Base-by-base conservation (phyloP, 345 rosid genomes). In the Pseudoturritis turrita region DNA sequence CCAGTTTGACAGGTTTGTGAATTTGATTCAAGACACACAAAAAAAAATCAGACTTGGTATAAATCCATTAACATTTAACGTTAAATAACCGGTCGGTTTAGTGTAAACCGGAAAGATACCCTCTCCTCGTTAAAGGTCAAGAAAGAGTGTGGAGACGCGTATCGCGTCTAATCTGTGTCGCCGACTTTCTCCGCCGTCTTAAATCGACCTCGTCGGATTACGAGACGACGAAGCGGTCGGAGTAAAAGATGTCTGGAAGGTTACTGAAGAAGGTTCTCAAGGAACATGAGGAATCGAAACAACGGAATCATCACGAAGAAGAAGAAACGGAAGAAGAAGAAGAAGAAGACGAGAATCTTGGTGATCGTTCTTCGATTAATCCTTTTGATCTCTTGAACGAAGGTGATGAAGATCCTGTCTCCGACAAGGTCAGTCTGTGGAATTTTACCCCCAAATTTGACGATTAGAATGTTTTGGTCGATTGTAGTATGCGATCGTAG, bases 371-470 rank as follows among this genome's bases (percentile, higher is more conserved):
- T 68, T 79, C 75, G 7, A 73, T 65, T 29, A 92, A 92, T 51
- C 98, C 89, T 0, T 92, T 92, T 64, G 91, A 85, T 79, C 91
- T 92, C 70, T 92, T 92, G 71, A 82, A 84, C 79, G 84, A 85
- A 3, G 86, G 62, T 2, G 89, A 72, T 23, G 78, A 74, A 26
- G 76, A 57, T 37, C 78, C 49, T 29, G 68, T 55, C 8, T 57
- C 65, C 9, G 81, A 82, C 14, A 73, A 62, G 74, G 88, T 82
- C 13, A 33, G 62, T 51, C 19, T 41, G 13, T 47, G 0, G n/a
- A 29, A 52, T 55, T 58, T 25, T 14, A 44, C 44, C 39, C 7
- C 13, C 37, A 15, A 3, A 19, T 39, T 26, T 10, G 49, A 14
- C 56, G 36, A 39, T 65, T 65, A 22, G 41, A 54, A n/a, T n/a